Base-by-base conservation (phyloP, 495 filamentous ascomycete species). In the Talaromyces liani region DNA sequence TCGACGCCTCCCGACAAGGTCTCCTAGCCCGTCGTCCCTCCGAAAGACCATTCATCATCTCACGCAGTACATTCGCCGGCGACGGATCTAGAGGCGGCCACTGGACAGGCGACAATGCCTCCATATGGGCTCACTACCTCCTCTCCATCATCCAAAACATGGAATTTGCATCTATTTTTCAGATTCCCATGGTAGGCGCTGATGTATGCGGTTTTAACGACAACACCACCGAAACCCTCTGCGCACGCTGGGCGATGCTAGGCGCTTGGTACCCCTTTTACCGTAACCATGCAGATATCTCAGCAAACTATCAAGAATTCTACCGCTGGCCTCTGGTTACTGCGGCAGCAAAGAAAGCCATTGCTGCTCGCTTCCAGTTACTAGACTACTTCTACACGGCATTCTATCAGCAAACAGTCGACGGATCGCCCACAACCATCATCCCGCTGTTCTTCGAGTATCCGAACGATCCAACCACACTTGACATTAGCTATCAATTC, bases 101-200 rank as follows among this genome's bases (percentile, higher is more conserved):
- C 68, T 92, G 89, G 89, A 88, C 88, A 6, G 89, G 89, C 14
- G 58, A 61, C 16, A 61, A 61, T 16, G 58, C 58, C 18, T 61
- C 58, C 7, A 47, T 49, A 2, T 91, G 84, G 80, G 71, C 73
- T 4, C 84, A 80, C 64, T 82, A 90, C 80, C 84, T 74, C 68
- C 85, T 88, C 66, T 82, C 83, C 54, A 92, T 93, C 68, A 79
- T 87, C 5, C 90, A 93, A 72, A 87, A 87, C 0, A 71, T 92
- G 0, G 84, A 83, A 4, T 89, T 89, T 49, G 58, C 58, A n/a
- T 83, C 82, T 4, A 76, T 92, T 10, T 91, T 89, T 65, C 88
- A 88, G 45, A 86, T 93, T n/a, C 90, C 90, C 8, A 90, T 92
- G 85, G 90, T 91, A 59, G 89, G 89, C 4, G 81, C 84, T 18